phyloP scores from a whole-genome alignment of 2,329 filamentous ascomycete genomes.

The Thyridium curvatum region DNA sequence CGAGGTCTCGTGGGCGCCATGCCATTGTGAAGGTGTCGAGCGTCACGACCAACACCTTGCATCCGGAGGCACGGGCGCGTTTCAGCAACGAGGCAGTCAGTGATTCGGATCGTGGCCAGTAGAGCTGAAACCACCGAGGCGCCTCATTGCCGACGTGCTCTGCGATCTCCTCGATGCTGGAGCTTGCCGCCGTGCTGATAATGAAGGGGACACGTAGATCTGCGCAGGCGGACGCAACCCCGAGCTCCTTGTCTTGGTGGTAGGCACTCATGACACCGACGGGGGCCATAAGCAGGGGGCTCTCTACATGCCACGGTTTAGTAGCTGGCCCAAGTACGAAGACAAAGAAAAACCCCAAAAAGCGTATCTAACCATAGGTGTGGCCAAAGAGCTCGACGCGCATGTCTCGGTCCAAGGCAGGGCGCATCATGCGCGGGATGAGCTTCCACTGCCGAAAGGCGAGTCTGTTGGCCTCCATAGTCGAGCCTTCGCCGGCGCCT shows the following conservation, averaged over 20 bases:
- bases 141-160: constrained; percentile 35
- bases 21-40: constrained; percentile 64
- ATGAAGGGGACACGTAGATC: constrained; percentile 59
- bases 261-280: constrained; percentile 65
- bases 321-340: not conserved
- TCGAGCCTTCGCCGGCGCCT: constrained; percentile 55
- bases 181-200: constrained; percentile 57
- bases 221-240: constrained; percentile 55
- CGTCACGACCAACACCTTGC: constrained; percentile 62
- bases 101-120: constrained; percentile 48
- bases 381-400: constrained; percentile 45
- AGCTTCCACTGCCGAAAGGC: constrained; percentile 49
- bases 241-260: constrained; percentile 58
- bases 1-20: constrained; percentile 65
- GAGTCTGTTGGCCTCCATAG: constrained; percentile 52
- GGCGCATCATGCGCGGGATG: constrained; percentile 43
- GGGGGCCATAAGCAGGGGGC: constrained; percentile 57
- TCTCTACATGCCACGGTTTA: constrained; percentile 16
- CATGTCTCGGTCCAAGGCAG: constrained; percentile 38
- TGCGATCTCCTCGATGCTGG: constrained; percentile 61
- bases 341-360: not conserved
- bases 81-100: constrained; percentile 54
- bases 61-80: constrained; percentile 57
- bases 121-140: constrained; percentile 66
- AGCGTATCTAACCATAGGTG: constrained; percentile 28